phyloP scores from a whole-genome alignment of 306 rosid species.

The Carpinus fangiana region DNA sequence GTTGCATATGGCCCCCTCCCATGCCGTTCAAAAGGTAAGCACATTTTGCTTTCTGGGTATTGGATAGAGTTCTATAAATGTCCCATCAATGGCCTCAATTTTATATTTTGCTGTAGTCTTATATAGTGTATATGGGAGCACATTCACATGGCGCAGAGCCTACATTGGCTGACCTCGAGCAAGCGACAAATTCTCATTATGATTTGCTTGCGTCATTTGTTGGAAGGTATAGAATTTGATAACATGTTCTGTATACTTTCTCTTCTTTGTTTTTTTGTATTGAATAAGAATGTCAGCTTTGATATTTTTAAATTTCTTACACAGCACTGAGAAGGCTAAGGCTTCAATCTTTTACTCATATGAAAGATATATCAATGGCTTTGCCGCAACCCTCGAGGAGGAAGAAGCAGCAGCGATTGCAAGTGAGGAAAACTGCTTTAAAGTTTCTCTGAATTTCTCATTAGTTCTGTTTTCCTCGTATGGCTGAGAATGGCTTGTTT shows the following conservation, averaged over 20 bases:
- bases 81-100: background rate
- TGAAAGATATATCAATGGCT: slow-evolving; percentile 61
- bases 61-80: background rate
- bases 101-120: slow-evolving; percentile 44
- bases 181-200: slow-evolving; percentile 41
- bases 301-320: background rate
- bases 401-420: slow-evolving; percentile 46
- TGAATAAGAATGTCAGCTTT: background rate
- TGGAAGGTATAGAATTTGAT: slow-evolving; percentile 50
- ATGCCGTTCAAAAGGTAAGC: slow-evolving; percentile 47
- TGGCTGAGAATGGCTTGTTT: background rate
- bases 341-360: slow-evolving; percentile 69
- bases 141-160: slow-evolving; percentile 41
- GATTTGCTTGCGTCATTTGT: slow-evolving; percentile 46
- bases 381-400: slow-evolving; percentile 72
- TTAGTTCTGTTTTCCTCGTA: background rate
- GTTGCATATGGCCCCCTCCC: slow-evolving; percentile 19
- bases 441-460: too few species aligned
- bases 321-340: slow-evolving; percentile 48
- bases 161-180: slow-evolving; percentile 18
- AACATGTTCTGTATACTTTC: background rate
- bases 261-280: background rate
- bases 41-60: background rate
- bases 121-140: slow-evolving; percentile 72
- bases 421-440: slow-evolving; percentile 31